phyloP scores from a whole-genome alignment of 78 protist species.

The Protostelium mycophagum region DNA sequence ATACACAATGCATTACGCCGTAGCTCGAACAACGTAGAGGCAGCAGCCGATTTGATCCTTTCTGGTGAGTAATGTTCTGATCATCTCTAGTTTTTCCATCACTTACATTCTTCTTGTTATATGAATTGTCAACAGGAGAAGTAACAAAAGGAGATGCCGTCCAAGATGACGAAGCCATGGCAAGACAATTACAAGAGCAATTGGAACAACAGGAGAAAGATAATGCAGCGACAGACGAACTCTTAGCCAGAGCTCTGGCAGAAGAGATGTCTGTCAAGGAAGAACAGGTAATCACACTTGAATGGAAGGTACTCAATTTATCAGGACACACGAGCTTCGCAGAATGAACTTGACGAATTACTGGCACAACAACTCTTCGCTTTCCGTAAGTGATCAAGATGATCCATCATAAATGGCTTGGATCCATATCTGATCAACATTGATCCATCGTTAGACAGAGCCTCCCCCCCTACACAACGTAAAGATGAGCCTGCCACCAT shows the following conservation, averaged over 20 bases:
- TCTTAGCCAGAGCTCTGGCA: neutral
- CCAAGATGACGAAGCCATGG: neutral
- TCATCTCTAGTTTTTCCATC: neutral
- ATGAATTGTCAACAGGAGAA: neutral
- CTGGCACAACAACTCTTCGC: neutral
- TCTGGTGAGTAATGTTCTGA: neutral
- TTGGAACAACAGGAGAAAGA: neutral
- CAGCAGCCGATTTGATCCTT: neutral
- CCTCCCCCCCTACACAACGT: no score
- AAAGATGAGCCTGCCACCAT: no score
- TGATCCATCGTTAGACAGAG: no score
- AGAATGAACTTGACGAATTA: neutral
- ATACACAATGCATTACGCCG: neutral
- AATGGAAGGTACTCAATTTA: neutral
- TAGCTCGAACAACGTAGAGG: neutral
- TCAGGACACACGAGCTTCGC: no score
- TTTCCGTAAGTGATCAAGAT: neutral
- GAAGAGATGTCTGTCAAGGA: neutral
- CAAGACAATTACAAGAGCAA: neutral
- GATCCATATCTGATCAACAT: no score
- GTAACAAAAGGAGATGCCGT: neutral
- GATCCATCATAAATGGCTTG: neutral
- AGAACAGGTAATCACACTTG: neutral
- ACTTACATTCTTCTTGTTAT: no score
- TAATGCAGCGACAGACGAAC: neutral